phyloP scores from a whole-genome alignment of 2,329 filamentous ascomycete species.

The Leptosphaerulina australis region DNA sequence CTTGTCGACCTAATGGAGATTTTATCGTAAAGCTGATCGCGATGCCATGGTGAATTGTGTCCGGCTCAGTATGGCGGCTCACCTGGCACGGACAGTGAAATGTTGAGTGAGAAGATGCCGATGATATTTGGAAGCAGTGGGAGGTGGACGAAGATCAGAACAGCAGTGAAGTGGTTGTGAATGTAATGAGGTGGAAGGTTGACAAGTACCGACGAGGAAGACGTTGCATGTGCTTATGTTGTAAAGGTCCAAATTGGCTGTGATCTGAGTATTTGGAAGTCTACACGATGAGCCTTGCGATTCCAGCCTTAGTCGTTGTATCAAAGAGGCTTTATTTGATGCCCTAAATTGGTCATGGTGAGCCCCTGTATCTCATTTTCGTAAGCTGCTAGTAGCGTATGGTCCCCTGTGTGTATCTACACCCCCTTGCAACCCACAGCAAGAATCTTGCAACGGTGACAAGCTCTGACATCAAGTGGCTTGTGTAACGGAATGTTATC shows the following conservation, averaged over 20 bases:
- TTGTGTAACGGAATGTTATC: not conserved
- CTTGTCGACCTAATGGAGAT: not conserved
- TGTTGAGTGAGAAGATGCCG: not conserved
- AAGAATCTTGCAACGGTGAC: not conserved
- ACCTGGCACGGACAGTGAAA: not conserved
- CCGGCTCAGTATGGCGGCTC: not conserved
- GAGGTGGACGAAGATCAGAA: not conserved
- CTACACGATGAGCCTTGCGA: no score
- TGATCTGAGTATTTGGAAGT: no score
- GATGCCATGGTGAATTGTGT: not conserved
- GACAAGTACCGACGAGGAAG: conserved; percentile 1
- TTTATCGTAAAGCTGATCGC: not conserved
- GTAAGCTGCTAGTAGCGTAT: no score
- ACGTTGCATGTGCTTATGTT: not conserved
- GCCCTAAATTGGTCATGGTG: no score
- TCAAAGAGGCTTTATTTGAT: no score
- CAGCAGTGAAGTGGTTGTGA: not conserved
- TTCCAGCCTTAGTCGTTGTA: no score
- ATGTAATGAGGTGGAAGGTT: not conserved
- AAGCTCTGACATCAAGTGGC: not conserved
- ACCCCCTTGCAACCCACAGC: not conserved
- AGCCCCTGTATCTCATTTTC: no score
- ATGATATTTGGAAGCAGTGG: conserved; percentile 6
- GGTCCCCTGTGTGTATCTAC: no score
- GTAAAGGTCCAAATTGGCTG: no score